A percentile compares a stretch with the other conserved stretches of the same genome.
These are phyloP conservation scores for Rhodotorula sp. DNA, from an alignment of 1,284 basidiomycete species.

Conservation along the genomic window DNA sequence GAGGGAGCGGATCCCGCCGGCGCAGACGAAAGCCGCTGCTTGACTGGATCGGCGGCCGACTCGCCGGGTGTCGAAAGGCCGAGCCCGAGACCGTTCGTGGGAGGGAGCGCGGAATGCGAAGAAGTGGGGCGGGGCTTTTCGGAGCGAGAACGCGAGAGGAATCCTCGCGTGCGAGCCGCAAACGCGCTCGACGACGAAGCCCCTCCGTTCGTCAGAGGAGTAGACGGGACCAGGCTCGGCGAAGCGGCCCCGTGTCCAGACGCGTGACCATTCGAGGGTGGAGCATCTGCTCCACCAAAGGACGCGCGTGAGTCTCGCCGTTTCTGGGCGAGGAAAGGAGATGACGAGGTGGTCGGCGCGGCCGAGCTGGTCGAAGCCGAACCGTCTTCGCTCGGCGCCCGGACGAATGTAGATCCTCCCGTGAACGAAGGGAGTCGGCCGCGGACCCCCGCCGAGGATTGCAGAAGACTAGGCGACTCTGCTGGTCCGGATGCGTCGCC, in stretches of 20 bases:
- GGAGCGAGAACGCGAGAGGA: conserved; percentile 10
- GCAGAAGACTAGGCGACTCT: background rate
- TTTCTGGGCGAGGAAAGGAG: background rate
- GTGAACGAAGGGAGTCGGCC: background rate
- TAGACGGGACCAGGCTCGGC: background rate
- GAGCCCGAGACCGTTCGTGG: conserved; percentile 13
- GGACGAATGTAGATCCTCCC: background rate
- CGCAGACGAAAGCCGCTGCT: conserved; percentile 1
- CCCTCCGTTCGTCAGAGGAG: background rate
- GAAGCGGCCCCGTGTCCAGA: background rate
- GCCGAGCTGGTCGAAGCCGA: conserved; percentile 10
- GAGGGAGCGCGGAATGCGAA: background rate
- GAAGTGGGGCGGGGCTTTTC: conserved; percentile 1
- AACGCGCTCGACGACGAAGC: conserved; percentile 8
- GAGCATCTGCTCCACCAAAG: background rate
- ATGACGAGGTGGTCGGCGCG: background rate
- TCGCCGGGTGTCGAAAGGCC: conserved; percentile 1
- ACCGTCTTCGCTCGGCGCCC: conserved; percentile 26
- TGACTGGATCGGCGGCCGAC: background rate
- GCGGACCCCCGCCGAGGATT: background rate
- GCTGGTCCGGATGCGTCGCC: background rate
- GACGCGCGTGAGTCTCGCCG: conserved; percentile 11
- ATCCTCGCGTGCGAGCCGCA: conserved; percentile 8
- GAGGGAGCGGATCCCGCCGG: background rate
- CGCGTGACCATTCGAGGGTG: background rate